These are phyloP conservation scores for Eragrostis nindensis DNA, from an alignment of 176 grass and related monocot genomes.

Conservation along the genomic window DNA sequence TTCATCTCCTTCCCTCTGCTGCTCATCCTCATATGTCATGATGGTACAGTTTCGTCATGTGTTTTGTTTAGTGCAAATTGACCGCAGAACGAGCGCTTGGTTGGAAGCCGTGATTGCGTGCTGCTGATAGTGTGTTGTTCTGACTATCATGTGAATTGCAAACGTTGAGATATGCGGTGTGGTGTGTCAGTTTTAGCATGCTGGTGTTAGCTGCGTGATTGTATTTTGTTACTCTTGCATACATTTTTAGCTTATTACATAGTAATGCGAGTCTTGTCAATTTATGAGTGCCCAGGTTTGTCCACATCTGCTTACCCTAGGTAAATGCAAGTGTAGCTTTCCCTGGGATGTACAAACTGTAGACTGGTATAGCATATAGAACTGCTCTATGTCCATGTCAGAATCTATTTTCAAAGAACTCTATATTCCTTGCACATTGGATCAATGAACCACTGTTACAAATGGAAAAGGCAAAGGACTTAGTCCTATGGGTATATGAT, in stretches of 20 bases:
- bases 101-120: too few species aligned
- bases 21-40: background rate
- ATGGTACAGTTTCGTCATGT: background rate
- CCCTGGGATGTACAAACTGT: background rate
- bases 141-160: background rate
- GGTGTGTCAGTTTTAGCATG: background rate
- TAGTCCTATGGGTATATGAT: background rate
- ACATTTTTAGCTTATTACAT: background rate
- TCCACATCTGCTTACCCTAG: too few species aligned
- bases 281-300: background rate
- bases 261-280: background rate
- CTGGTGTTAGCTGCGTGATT: background rate
- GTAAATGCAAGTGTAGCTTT: background rate
- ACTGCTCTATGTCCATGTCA: constrained; percentile 16
- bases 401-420: background rate
- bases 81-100: background rate
- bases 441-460: background rate
- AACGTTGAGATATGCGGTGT: constrained; percentile 13
- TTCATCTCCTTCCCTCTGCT: background rate
- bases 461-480: background rate
- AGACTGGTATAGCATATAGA: background rate
- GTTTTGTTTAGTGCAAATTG: background rate
- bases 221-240: background rate
- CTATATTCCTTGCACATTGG: background rate
- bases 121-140: background rate